These are phyloP conservation scores for Knoxia roxburghii DNA, from an alignment of 257 asterid genomes.

Conservation along the genomic window DNA sequence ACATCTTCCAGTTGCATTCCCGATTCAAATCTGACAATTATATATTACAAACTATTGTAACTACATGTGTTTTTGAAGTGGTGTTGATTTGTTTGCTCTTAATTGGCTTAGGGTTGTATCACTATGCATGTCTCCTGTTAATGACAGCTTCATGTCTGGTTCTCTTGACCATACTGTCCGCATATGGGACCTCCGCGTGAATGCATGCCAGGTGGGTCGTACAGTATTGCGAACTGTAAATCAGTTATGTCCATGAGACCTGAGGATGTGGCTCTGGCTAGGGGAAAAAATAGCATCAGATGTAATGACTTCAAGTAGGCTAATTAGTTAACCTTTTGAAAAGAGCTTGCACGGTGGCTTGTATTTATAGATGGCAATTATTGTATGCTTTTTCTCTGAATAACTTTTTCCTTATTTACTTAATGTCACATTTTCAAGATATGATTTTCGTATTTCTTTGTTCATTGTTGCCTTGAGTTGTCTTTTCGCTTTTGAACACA, in stretches of 20 bases:
- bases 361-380: background rate
- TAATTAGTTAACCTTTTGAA: background rate
- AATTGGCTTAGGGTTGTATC: constrained; percentile 70
- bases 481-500: background rate
- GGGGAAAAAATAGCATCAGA: background rate
- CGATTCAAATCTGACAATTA: background rate
- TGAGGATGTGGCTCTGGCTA: background rate
- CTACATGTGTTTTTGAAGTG: background rate
- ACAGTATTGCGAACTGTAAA: background rate
- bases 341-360: background rate
- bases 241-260: background rate
- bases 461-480: background rate
- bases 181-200: constrained; percentile 96
- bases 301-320: background rate
- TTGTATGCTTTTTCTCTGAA: background rate
- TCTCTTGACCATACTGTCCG: constrained; percentile 92
- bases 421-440: background rate
- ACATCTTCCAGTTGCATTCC: constrained; percentile 6
- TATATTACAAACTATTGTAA: background rate
- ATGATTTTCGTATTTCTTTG: background rate
- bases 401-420: background rate
- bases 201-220: constrained; percentile 86
- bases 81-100: constrained; percentile 12
- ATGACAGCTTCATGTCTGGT: constrained; percentile 96
- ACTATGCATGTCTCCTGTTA: constrained; percentile 91